Base-by-base conservation (phyloP, 371 early-diverging fungal species). In the Blakeslea trispora region DNA sequence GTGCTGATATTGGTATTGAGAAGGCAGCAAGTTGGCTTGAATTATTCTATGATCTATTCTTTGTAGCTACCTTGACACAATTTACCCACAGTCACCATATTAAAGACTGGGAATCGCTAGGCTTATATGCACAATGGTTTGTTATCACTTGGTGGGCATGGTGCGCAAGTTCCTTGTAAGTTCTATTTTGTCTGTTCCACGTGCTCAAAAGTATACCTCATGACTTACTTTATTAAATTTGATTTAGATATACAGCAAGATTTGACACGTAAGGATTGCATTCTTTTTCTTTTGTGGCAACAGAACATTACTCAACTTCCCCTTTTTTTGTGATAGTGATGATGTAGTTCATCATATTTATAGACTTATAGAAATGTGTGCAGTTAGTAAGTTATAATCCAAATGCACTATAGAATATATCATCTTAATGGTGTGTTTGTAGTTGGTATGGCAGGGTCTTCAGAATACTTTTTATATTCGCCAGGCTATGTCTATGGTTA, bases 111-210 rank as follows among this genome's bases (percentile, higher is more conserved):
- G 66, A 54, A 0, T 77, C 84, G 0, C 59, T 83, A n/a, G 75
- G 68, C 6, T 60, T 74, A 19, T 83, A 83, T 59, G 61, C 81
- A 4, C 69, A 72, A 22, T 81, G 84, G 84, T 83, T 83, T 50
- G 55, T 81, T 18, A 79, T 83, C 39, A 77, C 80, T 50, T 83
- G 81, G 84, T 83, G 84, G 81, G 71, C 79, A 21, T 81, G 81
- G 81, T 72, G 70, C 41, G 69, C 77, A 4, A 72, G 75, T 51
- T 77, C 74, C 28, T 59, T 80, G 77, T 74, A 72, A 69, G 65
- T 64, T 7, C 4, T 15, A 5, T 47, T 13, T n/a, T n/a, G n/a
- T n/a, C n/a, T n/a, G n/a, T n/a, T n/a, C n/a, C n/a, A n/a, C n/a
- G n/a, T n/a, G n/a, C n/a, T n/a, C n/a, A n/a, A n/a, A n/a, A n/a